Conservation (phyloP, 2,329 filamentous ascomycete genomes). For the Tolypocladium sp. region DNA sequence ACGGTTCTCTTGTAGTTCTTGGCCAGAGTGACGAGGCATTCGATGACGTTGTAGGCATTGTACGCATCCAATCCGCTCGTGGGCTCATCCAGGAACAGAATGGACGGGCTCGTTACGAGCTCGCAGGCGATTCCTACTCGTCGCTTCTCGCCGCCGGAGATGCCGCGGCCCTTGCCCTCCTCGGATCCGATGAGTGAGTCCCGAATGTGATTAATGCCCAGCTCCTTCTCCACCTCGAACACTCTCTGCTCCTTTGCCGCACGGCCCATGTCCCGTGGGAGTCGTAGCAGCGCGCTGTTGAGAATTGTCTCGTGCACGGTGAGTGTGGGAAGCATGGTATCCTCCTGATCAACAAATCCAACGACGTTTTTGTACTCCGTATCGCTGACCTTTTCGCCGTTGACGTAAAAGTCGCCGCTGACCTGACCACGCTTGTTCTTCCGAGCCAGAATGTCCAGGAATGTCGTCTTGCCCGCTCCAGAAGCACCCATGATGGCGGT, state of each 20-base stretch:
- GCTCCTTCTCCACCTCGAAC: slow-evolving; percentile 86
- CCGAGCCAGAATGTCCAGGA: slow-evolving; percentile 87
- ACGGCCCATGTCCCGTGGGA: slow-evolving; percentile 86
- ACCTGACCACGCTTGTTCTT: slow-evolving; percentile 89
- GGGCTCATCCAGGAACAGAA: slow-evolving; percentile 93
- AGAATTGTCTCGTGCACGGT: slow-evolving; percentile 98
- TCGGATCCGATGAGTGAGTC: slow-evolving; percentile 95
- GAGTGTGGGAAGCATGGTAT: slow-evolving; percentile 89
- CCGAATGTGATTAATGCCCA: slow-evolving; percentile 89
- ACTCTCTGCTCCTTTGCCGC: slow-evolving; percentile 85
- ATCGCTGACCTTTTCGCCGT: slow-evolving; percentile 82
- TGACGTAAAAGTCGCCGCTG: slow-evolving; percentile 79
- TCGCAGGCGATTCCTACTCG: slow-evolving; percentile 96
- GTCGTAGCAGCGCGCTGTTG: slow-evolving; percentile 80
- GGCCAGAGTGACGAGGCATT: slow-evolving; percentile 87
- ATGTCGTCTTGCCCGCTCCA: slow-evolving; percentile 93
- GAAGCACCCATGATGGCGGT: slow-evolving; percentile 98
- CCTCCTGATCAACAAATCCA: slow-evolving; percentile 96
- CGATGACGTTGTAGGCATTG: slow-evolving; percentile 97
- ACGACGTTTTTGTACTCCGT: slow-evolving; percentile 83
- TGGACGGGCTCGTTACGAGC: slow-evolving; percentile 92
- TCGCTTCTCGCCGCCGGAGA: slow-evolving; percentile 94
- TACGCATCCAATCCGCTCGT: slow-evolving; percentile 93
- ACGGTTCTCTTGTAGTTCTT: slow-evolving; percentile 97
- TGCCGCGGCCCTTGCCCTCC: slow-evolving; percentile 86